A percentile compares a stretch with the other conserved stretches of the same genome.
These are phyloP conservation scores for Rhynchospora pubera DNA, from an alignment of 176 grass and related monocot species.

Conservation along the genomic window DNA sequence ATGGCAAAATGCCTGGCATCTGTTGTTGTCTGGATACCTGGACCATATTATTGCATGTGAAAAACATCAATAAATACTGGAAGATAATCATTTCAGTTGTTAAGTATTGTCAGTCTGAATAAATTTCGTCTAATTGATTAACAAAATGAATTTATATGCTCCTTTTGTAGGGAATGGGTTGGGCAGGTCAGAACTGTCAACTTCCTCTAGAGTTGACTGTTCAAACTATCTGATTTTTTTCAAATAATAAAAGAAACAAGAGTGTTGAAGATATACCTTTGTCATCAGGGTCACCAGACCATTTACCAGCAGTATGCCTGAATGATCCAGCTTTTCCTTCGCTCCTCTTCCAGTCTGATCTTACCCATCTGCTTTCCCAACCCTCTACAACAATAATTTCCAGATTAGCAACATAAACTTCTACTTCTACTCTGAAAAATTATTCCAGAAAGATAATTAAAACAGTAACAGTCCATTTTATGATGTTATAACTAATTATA, in stretches of 20 bases:
- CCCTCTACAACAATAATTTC: slow-evolving; percentile 41
- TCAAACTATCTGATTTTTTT: background rate
- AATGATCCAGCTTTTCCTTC: slow-evolving; percentile 94
- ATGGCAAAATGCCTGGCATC: slow-evolving; percentile 97
- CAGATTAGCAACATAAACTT: background rate
- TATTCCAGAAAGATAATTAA: background rate
- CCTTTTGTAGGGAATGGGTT: background rate
- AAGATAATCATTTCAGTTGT: background rate
- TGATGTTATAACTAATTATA: background rate
- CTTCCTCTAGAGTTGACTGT: background rate
- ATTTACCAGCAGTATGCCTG: slow-evolving; percentile 79
- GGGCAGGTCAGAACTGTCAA: background rate
- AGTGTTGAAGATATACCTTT: slow-evolving; percentile 49
- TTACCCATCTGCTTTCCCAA: slow-evolving; percentile 77
- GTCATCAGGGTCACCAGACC: slow-evolving; percentile 84
- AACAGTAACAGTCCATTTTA: background rate
- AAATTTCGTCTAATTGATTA: background rate
- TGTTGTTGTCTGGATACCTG: slow-evolving; percentile 78
- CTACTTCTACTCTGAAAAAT: background rate
- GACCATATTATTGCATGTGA: background rate
- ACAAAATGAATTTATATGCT: background rate
- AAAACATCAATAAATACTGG: background rate
- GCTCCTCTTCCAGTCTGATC: slow-evolving; percentile 90
- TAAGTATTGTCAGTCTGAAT: background rate
- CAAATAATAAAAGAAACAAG: background rate